These are phyloP conservation scores for Ophiocordyceps camponoti-rufipedis DNA, from an alignment of 2,329 filamentous ascomycete species.

Conservation along the genomic window DNA sequence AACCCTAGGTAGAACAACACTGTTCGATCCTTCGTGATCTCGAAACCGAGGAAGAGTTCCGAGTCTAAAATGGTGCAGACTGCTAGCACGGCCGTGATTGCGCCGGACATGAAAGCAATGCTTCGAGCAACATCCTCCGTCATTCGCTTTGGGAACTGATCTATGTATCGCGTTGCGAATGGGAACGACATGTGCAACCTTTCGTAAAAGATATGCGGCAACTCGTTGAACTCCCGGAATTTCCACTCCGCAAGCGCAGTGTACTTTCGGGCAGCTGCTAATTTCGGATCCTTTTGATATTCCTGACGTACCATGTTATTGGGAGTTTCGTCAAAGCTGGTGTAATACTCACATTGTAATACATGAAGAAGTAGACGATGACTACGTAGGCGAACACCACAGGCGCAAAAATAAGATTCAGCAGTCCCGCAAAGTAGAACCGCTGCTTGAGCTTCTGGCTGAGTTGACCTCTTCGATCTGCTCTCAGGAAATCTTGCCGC, in stretches of 20 bases:
- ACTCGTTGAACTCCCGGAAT: conserved; percentile 94
- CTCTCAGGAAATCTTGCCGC: conserved; percentile 67
- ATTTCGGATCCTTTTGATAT: conserved; percentile 83
- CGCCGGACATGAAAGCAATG: conserved; percentile 72
- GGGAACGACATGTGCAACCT: conserved; percentile 88
- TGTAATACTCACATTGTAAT: conserved; percentile 55
- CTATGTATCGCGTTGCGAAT: conserved; percentile 78
- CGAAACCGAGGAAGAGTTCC: conserved; percentile 79
- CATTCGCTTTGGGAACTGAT: conserved; percentile 93
- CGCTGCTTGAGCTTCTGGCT: conserved; percentile 62
- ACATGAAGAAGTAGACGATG: conserved; percentile 82
- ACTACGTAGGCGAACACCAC: conserved; percentile 76
- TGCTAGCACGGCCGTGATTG: conserved; percentile 69
- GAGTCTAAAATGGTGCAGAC: conserved; percentile 75
- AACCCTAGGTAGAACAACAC: conserved; percentile 81
- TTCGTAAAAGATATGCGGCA: conserved; percentile 80
- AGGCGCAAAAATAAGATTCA: conserved; percentile 75
- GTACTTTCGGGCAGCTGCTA: conserved; percentile 68
- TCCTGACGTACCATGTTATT: conserved; percentile 33
- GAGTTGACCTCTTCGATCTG: conserved; percentile 59
- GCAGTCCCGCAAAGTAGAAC: conserved; percentile 65
- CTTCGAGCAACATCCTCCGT: conserved; percentile 72
- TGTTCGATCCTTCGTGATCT: conserved; percentile 75
- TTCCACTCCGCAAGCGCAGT: conserved; percentile 95
- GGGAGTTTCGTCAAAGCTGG: not conserved